Base-by-base conservation (phyloP, 2,329 filamentous ascomycete genomes). In the Trichoderma koningiopsis region DNA sequence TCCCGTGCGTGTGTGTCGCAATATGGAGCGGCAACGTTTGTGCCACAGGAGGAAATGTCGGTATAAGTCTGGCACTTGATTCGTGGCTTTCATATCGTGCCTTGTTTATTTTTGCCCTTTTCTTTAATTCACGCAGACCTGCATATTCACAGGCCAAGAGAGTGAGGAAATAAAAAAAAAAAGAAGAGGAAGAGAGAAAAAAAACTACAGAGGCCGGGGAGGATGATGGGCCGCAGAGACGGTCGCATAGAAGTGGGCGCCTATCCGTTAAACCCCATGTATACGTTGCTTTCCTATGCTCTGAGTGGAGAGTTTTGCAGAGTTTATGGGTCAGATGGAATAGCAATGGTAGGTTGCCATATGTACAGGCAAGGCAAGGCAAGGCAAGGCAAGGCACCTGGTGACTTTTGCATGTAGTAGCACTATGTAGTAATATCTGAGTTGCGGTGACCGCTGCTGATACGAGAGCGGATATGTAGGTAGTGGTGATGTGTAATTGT, bases 231-330 rank as follows among this genome's bases (percentile, higher is more conserved):
- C 43, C 64, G 64, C 64, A 59, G 55, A 58, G 55, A 31, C 64
- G 64, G 64, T 59, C 64, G 64, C 64, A 67, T 67, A 43, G 40
- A 24, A 29, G 53, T 49, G 53, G 53, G 53, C 53, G 64, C 64
- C 40, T 59, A 56, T 55, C 29, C 60, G n/a, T 57, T 22, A n/a
- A 35, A 35, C 47, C 14, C 52, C 40, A 29, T 66, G 57, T 43
- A 29, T 43, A 29, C 5, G 49, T 49, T 22, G 16, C 31, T 33
- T 24, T n/a, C n/a, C 10, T 11, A 43, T 43, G 40, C 16, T 61
- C 58, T 56, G 33, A 55, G 31, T 64, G 29, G 59, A 35, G 60
- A 53, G 22, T 0, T n/a, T 3, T 24, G 29, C 8, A 33, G 43
- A 43, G 59, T 33, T 16, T 29, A 27, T 27, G 58, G 47, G n/a